Base-by-base conservation (phyloP, 352 stramenopile species). In the Stramenopiles sp. region DNA sequence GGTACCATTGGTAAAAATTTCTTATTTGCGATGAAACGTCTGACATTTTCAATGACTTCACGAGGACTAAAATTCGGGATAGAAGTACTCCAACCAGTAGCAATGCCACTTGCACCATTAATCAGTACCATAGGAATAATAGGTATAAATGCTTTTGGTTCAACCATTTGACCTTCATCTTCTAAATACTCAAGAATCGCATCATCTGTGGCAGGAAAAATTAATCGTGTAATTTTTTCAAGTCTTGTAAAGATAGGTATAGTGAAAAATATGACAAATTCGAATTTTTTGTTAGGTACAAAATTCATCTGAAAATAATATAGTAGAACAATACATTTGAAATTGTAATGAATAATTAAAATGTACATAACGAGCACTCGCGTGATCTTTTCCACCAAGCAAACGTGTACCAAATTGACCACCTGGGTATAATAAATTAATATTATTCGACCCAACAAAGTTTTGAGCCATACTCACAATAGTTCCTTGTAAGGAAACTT, bases 381-480 rank as follows among this genome's bases (percentile, higher is more conserved):
- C 85, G 2, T 71, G 66, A 56, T 96, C 85, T 48, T 93, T 94
- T n/a, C 85, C 85, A 42, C 85, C 85, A 57, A 93, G 77, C 2
- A 91, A 54, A 2, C 85, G 69, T 18, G 87, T 99, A 29, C 87
- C 87, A 56, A 99, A 99, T 56, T 99, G 87, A 23, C 87, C 87
- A 3, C 65, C 80, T 7, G 87, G 86, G 24, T 64, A 75, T 22
- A 99, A 53, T 10, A 98, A 61, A 36, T 88, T 88, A 19, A 99
- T 52, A 49, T 99, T 99, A 58, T 97, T 97, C 5, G 73, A 70
- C 10, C 84, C 85, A 15, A 90, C 71, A 41, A 76, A 99, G 42
- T 85, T 71, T 50, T 99, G 87, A 21, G 87, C 87, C 81, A 99
- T 96, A 39, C 78, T 77, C 15, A 96, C 65, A 49, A 99, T 96